Conservation (phyloP, 306 rosid genomes). For the barrel medic (Medicago truncatula) region DNA sequence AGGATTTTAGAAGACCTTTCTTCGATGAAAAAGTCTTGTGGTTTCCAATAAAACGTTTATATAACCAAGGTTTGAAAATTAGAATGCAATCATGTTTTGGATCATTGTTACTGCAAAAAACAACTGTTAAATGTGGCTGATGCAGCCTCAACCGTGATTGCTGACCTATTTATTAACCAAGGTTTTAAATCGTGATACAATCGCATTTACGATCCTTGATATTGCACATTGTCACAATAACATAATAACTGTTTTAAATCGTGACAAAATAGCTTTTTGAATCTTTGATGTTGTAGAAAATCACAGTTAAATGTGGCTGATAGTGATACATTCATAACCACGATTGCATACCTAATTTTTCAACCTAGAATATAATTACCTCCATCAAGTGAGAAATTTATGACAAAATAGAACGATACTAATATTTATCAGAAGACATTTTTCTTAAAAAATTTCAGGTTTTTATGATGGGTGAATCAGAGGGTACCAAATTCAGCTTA, state of each 20-base stretch:
- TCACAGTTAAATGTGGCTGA: not conserved
- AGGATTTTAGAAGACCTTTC: too few species aligned
- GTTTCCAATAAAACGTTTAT: too few species aligned
- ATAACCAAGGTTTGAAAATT: not conserved
- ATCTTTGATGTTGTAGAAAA: not conserved
- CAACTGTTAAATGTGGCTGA: not conserved
- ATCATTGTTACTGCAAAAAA: not conserved
- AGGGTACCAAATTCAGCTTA: conserved; percentile 48
- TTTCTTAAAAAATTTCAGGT: conserved; percentile 45
- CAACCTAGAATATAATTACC: not conserved
- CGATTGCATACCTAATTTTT: not conserved
- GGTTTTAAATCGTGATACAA: not conserved
- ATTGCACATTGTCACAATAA: not conserved
- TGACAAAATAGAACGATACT: conserved; percentile 10
- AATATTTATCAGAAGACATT: not conserved
- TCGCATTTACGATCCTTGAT: not conserved
- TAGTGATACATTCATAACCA: not conserved
- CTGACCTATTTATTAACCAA: not conserved
- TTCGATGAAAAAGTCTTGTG: too few species aligned
- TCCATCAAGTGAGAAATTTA: conserved; percentile 30
- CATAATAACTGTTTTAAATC: not conserved
- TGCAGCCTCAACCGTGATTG: not conserved
- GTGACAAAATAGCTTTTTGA: not conserved
- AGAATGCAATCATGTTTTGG: not conserved
- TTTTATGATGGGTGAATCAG: conserved; percentile 63